Percentiles rank a stretch among this genome's conserved stretches.
These are phyloP conservation scores for Citrus unshiu DNA, from an alignment of 345 rosid genomes.

Conservation along the genomic window DNA sequence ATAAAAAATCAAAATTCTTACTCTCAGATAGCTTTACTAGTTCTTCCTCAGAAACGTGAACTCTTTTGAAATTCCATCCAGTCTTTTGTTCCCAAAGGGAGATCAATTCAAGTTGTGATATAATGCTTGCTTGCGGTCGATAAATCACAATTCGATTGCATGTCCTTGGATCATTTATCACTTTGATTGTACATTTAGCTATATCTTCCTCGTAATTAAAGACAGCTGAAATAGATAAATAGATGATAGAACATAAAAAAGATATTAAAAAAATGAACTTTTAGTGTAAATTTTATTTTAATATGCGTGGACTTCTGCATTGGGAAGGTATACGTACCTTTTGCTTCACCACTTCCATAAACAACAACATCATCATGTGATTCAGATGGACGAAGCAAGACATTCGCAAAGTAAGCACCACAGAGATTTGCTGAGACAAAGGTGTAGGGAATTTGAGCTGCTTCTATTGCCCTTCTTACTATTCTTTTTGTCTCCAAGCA, in stretches of 20 bases:
- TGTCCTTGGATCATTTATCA: conserved; percentile 30
- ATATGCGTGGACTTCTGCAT: background rate
- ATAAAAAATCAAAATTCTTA: no score
- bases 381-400: conserved; percentile 27
- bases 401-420: conserved; percentile 31
- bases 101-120: conserved; percentile 33
- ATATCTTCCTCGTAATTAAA: conserved; percentile 40
- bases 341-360: conserved; percentile 37
- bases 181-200: conserved; percentile 34
- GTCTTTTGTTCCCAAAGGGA: conserved; percentile 42
- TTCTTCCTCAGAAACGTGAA: conserved; percentile 21
- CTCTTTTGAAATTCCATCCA: conserved; percentile 18
- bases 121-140: conserved; percentile 16
- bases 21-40: conserved; percentile 25
- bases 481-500: conserved; percentile 30
- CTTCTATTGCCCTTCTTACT: conserved; percentile 39
- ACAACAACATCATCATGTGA: conserved; percentile 1
- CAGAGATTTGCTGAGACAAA: conserved; percentile 30
- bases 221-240: conserved; percentile 20
- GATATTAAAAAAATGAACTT: background rate
- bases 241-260: background rate
- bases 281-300: background rate
- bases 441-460: conserved; percentile 37
- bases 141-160: conserved; percentile 22
- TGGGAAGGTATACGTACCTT: conserved; percentile 9